Evolutionary conservation across 2,329 filamentous ascomycete genomes (phyloP), one percentile per base, ranked within the genome.

Genomic region (Thelonectria blattea): DNA sequence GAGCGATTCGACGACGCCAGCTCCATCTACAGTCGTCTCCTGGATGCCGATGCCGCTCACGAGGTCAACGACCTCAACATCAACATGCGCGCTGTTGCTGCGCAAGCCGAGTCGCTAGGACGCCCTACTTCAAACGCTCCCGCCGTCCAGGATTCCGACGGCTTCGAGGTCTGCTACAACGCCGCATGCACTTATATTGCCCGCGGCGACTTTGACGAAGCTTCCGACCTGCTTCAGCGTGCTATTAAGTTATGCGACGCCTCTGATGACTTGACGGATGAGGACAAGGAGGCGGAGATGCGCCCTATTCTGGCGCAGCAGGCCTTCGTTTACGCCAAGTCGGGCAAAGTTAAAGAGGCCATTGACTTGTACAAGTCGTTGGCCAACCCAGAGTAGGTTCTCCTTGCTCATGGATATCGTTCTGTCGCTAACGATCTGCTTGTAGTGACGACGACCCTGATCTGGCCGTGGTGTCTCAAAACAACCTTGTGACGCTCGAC

Each of bases 121-220:
- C 83, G 70, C 15, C 60, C 68, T 8, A 45, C 62, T 3, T 55
- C 62, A 70, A 80, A 85, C 70, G 79, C 83, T 9, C 77, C 78
- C 7, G 79, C 83, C 60, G 86, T 88, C 20, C 66, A 67, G 61
- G 86, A 91, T 68, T 76, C 90, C 24, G 90, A 93, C 63, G 85
- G 88, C 2, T 95, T 95, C 68, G 92, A 95, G 78, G 88, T 90
- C 24, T 88, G 90, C 11, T 96, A 91, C 78, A 96, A 96, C 74
- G 84, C 87, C 22, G 91, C 91, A 9, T 94, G 91, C 73, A 83
- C 83, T 18, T 87, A 85, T 73, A 88, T 95, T 68, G 89, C 90
- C 14, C 81, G 86, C 48, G 89, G 87, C 8, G 88, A 91, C 67
- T 79, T 91, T 39, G 81, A 78, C 5, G 84, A 87, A 65, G 91